Percentiles rank a stretch among this genome's conserved stretches.
These are phyloP conservation scores for Fusarium clavum DNA, from an alignment of 2,329 filamentous ascomycete species.

Conservation along the genomic window DNA sequence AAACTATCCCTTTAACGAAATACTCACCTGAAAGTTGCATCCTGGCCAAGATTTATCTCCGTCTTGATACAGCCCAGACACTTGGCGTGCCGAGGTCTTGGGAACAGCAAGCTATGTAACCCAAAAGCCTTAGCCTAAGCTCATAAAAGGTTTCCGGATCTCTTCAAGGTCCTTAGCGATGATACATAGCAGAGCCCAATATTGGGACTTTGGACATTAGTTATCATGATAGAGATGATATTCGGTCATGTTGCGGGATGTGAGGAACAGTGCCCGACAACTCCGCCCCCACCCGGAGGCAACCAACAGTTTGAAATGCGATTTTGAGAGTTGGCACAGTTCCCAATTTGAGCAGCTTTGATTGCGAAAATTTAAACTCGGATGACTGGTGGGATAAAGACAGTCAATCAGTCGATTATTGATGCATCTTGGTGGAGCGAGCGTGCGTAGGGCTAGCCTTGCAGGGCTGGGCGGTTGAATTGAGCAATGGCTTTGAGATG, in stretches of 20 bases:
- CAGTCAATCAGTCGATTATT: neutral
- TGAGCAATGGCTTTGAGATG: neutral
- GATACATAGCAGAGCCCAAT: neutral
- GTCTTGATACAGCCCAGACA: neutral
- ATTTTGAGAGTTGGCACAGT: neutral
- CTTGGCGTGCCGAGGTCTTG: neutral
- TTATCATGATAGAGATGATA: neutral
- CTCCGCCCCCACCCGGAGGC: neutral
- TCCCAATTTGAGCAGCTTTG: neutral
- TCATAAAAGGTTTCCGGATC: neutral
- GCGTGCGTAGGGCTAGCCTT: constrained; percentile 9
- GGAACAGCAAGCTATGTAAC: neutral
- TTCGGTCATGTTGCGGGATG: neutral
- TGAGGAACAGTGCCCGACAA: neutral
- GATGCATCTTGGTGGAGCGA: too few species aligned
- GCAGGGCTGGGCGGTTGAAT: too few species aligned
- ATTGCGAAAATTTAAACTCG: too few species aligned
- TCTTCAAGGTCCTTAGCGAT: neutral
- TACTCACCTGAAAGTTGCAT: neutral
- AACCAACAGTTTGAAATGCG: neutral
- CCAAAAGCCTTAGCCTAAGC: neutral
- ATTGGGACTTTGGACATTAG: neutral
- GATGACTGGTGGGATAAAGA: neutral
- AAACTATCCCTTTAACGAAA: neutral
- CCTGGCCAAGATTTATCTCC: neutral